Conservation (phyloP, 2,329 filamentous ascomycete species). For the Scolecobasidium constrictum region DNA sequence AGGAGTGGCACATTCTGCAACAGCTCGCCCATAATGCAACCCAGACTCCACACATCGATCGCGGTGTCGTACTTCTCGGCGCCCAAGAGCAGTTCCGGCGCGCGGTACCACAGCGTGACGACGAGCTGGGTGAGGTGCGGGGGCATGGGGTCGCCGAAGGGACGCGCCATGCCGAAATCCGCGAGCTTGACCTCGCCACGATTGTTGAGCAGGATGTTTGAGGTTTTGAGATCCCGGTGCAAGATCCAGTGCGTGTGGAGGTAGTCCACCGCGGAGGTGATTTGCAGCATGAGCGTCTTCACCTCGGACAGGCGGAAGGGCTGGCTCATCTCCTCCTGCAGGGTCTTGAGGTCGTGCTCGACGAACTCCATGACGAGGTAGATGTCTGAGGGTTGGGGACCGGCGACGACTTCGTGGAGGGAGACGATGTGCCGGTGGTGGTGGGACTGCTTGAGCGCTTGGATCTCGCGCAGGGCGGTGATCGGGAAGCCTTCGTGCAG, state of each 20-base stretch:
- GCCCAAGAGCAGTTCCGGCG: conserved; percentile 82
- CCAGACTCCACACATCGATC: conserved; percentile 92
- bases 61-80: conserved; percentile 61
- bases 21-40: conserved; percentile 91
- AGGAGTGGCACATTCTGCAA: conserved; percentile 73
- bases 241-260: conserved; percentile 86
- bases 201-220: conserved; percentile 90
- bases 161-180: conserved; percentile 96
- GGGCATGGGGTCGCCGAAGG: conserved; percentile 64
- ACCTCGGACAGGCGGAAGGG: conserved; percentile 87
- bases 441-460: conserved; percentile 69
- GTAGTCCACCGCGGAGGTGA: conserved; percentile 69
- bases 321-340: conserved; percentile 89
- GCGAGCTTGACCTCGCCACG: conserved; percentile 90
- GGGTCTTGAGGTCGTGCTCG: conserved; percentile 89
- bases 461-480: conserved; percentile 86
- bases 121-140: conserved; percentile 81
- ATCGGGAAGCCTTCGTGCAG: conserved; percentile 77
- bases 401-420: conserved; percentile 75
- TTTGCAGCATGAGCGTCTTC: conserved; percentile 79
- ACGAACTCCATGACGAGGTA: conserved; percentile 96
- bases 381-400: conserved; percentile 55
- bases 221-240: conserved; percentile 83
- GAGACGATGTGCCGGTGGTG: conserved; percentile 82
- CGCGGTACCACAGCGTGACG: conserved; percentile 93